Conservation (phyloP, 2,329 filamentous ascomycete genomes). For the Diaporthe vaccinii region DNA sequence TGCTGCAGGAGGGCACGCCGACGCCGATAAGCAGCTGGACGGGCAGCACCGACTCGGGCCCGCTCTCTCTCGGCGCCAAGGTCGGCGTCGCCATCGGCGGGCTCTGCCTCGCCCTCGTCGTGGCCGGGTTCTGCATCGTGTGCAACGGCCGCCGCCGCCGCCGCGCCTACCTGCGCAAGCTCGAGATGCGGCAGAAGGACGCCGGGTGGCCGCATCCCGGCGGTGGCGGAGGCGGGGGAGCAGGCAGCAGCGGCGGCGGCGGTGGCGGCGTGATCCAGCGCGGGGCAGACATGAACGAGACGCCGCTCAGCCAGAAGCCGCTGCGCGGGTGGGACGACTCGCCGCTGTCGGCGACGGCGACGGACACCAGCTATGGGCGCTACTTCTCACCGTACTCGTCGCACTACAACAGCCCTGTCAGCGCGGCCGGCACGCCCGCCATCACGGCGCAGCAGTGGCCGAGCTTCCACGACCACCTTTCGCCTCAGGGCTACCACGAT, state of each 20-base stretch:
- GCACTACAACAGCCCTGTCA: slow-evolving; percentile 71
- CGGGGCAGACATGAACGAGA: slow-evolving; percentile 61
- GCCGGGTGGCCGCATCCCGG: slow-evolving; percentile 59
- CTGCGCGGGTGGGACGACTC: slow-evolving; percentile 68
- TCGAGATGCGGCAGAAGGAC: slow-evolving; percentile 56
- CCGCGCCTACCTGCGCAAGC: slow-evolving; percentile 62
- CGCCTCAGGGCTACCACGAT: slow-evolving; percentile 37
- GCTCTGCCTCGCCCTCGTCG: slow-evolving; percentile 60
- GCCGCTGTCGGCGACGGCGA: slow-evolving; percentile 58
- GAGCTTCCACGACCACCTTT: slow-evolving; percentile 32
- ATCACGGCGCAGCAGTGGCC: slow-evolving; percentile 54
- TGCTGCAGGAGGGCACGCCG: slow-evolving; percentile 65
- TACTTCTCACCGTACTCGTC: slow-evolving; percentile 73
- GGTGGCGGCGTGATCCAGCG: slow-evolving; percentile 41
- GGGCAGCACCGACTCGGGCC: slow-evolving; percentile 58
- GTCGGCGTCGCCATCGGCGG: slow-evolving; percentile 70
- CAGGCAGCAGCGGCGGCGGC: not conserved
- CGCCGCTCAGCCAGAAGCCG: slow-evolving; percentile 67
- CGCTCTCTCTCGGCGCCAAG: slow-evolving; percentile 66
- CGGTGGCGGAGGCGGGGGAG: slow-evolving; percentile 39
- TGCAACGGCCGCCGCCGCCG: slow-evolving; percentile 69
- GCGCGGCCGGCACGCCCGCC: slow-evolving; percentile 53
- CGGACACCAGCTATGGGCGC: slow-evolving; percentile 47
- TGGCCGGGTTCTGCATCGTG: slow-evolving; percentile 67
- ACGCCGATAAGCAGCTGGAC: slow-evolving; percentile 55